Conservation (phyloP, 164 flowering plant genomes). For the Hamamelis virginiana region DNA sequence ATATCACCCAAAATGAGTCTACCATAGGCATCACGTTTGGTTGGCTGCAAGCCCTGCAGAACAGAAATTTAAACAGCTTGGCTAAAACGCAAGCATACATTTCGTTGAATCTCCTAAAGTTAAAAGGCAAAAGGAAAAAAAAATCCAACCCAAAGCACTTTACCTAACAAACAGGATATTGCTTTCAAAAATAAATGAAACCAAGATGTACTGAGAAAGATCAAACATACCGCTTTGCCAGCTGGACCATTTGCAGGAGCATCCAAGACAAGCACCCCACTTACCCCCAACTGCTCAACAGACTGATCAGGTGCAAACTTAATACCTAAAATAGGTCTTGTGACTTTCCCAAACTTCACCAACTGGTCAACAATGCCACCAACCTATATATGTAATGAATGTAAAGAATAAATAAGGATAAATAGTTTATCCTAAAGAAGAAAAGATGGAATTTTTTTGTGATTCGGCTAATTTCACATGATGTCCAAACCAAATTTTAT, state of each 20-base stretch:
- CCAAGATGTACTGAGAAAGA: conserved; percentile 1
- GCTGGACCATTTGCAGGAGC: conserved; percentile 96
- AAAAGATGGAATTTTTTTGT: not conserved
- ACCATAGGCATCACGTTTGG: conserved; percentile 90
- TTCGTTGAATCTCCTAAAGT: not conserved
- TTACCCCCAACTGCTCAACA: conserved; percentile 93
- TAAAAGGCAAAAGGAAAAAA: too few relatives aligned
- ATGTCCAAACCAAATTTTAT: not conserved
- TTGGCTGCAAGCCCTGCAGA: conserved; percentile 73
- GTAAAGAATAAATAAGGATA: not conserved
- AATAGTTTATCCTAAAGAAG: too few relatives aligned
- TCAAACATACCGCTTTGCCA: conserved; percentile 80
- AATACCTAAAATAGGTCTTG: conserved; percentile 91
- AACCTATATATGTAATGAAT: conserved; percentile 44
- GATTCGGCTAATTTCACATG: not conserved
- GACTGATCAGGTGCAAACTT: conserved; percentile 99
- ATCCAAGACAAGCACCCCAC: conserved; percentile 93
- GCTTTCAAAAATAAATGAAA: not conserved
- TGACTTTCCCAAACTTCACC: conserved; percentile 87
- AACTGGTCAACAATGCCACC: conserved; percentile 90
- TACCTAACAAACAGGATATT: not conserved
- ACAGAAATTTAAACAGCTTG: not conserved
- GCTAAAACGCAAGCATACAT: not conserved
- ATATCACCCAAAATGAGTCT: conserved; percentile 91
- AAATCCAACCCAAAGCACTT: not conserved